Evolutionary conservation across 2,329 filamentous ascomycete genomes (phyloP).

Genomic region (Aspergillus flavus): DNA sequence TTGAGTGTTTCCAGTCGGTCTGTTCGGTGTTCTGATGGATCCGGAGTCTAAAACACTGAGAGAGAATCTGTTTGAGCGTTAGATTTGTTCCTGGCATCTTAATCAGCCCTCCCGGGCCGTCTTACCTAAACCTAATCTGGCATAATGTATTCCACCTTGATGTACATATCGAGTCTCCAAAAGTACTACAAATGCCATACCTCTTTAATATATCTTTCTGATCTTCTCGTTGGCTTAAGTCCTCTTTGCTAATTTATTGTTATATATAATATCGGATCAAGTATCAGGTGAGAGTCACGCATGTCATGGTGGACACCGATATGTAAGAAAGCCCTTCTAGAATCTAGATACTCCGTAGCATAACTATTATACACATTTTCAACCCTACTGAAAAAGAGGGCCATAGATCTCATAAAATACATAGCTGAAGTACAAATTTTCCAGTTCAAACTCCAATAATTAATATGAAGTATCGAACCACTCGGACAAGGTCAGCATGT

Average conservation of each 20-base stretch:
- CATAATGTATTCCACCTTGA: neutral
- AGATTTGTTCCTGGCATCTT: neutral
- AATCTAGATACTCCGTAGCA: neutral
- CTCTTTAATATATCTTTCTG: neutral
- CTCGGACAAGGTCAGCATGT: neutral
- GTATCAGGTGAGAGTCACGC: neutral
- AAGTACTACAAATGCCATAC: neutral
- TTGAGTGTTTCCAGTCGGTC: neutral
- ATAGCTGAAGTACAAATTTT: neutral
- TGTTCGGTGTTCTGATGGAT: neutral
- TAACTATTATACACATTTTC: neutral
- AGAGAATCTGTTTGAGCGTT: constrained; percentile 3
- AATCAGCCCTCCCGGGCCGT: neutral
- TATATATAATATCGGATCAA: neutral
- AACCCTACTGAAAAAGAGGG: neutral
- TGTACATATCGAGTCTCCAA: neutral
- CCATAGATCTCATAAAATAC: neutral
- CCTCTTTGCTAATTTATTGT: neutral
- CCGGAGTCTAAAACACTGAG: neutral
- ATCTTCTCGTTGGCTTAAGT: neutral
- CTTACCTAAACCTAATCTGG: constrained; percentile 1
- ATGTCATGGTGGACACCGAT: neutral
- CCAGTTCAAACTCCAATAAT: neutral
- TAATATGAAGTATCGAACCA: neutral
- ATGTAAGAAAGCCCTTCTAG: neutral